Evolutionary conservation across 805 yeast species (phyloP).

Genomic region (Candida saitoana): DNA sequence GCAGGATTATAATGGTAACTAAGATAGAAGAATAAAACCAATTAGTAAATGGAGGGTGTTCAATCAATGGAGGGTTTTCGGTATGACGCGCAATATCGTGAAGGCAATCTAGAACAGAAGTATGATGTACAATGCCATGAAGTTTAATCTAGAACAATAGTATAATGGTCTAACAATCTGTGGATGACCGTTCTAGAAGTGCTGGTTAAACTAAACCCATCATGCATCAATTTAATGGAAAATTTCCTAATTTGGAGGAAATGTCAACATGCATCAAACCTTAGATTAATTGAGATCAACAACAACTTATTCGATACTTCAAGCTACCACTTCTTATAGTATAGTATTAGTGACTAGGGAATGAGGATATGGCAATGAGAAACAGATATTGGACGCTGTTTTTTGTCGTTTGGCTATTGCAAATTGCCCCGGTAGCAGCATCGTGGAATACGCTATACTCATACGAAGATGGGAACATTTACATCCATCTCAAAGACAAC

Average conservation of each 20-base stretch:
- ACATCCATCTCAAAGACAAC: conserved; percentile 32
- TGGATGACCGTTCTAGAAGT: neutral
- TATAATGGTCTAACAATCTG: no score
- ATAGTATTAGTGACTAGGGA: neutral
- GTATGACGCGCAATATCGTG: no score
- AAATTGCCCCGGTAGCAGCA: neutral
- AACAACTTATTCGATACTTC: neutral
- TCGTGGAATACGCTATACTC: conserved; percentile 35
- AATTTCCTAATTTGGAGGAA: conserved; percentile 5
- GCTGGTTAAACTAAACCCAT: neutral
- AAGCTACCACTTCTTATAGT: neutral
- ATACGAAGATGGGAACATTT: conserved; percentile 28
- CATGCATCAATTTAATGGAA: neutral
- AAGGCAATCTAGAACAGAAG: no score
- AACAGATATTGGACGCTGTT: conserved; percentile 3
- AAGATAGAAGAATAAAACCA: no score
- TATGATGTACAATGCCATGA: no score
- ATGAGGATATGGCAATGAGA: conserved; percentile 1
- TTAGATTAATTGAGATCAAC: neutral
- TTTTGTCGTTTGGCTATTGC: neutral
- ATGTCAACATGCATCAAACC: conserved; percentile 2
- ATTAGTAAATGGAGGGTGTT: no score
- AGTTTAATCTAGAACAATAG: neutral
- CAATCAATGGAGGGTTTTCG: no score
- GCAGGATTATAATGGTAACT: no score